Base-by-base conservation (phyloP, 345 rosid genomes). In the Eutrema japonicum region DNA sequence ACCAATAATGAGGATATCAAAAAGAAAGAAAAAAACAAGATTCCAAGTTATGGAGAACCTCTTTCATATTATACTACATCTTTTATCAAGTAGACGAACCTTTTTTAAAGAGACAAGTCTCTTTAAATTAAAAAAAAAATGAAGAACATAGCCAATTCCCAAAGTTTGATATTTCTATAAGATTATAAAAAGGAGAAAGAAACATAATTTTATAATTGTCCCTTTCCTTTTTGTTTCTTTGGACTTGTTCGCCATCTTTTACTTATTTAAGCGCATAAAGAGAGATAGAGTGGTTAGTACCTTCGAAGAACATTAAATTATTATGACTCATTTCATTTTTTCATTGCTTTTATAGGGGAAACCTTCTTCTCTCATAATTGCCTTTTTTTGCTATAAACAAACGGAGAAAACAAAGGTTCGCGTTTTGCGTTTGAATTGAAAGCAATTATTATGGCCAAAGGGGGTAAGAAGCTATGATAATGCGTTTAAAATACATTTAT, bases 21-120 rank as follows among this genome's bases (percentile, higher is more conserved):
- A 18, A 43, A 61, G 10, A 14, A n/a, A n/a, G n/a, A 16, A 16
- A 16, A 27, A 47, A 29, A 49, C 33, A 43, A 67, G 73, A 75
- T 68, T 59, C 68, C 48, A 51, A 42, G 73, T 67, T 51, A 42
- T 75, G 68, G 68, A 59, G 5, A 67, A 51, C 55, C 78, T 32
- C 73, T 50, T 74, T 48, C 62, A 38, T 57, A 16, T 16, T 40
- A 29, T 10, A 43, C 46, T 10, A 53, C 50, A 42, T 53, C 29
- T 72, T 71, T 66, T 49, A 32, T 49, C 67, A 74, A 74, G 54
- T 50, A 59, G 53, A 49, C 14, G 1, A 32, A 57, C 13, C 12
- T 66, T 32, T 56, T 22, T 48, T 2, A 18, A 63, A 73, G 57
- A 47, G 13, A 51, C 38, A 49, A 6, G 6, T 9, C 14, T 13